Conservation (phyloP, 306 rosid species). For the Carpinus fangiana region DNA sequence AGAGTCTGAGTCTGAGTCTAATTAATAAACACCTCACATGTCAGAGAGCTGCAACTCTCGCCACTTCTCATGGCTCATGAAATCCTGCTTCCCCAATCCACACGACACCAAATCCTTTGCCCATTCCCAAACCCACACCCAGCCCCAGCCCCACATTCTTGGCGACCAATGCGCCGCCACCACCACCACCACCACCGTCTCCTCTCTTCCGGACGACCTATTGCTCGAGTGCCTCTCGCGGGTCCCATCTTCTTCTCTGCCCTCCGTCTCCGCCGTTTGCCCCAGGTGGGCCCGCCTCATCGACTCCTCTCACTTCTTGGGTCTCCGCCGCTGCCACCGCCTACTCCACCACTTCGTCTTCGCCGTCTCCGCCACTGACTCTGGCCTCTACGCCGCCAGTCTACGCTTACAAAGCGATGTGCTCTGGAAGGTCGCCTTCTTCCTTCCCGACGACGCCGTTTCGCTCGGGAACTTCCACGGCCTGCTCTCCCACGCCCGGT, state of each 20-base stretch:
- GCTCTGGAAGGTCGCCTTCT: constrained; percentile 44
- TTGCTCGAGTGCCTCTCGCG: constrained; percentile 60
- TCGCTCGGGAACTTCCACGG: constrained; percentile 32
- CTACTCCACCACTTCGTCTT: constrained; percentile 45
- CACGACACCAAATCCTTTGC: constrained; percentile 23
- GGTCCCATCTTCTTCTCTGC: constrained; percentile 47
- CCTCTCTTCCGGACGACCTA: constrained; percentile 69
- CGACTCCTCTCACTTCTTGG: constrained; percentile 48
- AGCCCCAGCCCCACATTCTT: neutral
- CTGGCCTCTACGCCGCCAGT: constrained; percentile 45
- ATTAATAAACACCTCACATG: constrained; percentile 30
- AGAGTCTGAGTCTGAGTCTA: neutral
- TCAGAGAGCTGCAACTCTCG: constrained; percentile 69
- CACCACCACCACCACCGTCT: constrained; percentile 38
- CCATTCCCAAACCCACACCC: neutral
- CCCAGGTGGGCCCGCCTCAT: constrained; percentile 61
- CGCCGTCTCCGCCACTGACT: constrained; percentile 48
- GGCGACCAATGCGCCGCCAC: constrained; percentile 21
- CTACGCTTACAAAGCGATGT: constrained; percentile 26
- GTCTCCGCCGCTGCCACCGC: constrained; percentile 52
- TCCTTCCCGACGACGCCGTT: constrained; percentile 39
- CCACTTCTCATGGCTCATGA: constrained; percentile 74
- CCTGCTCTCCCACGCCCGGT: constrained; percentile 54
- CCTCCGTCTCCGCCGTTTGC: constrained; percentile 54
- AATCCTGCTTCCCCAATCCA: constrained; percentile 65